Percentiles rank a stretch among this genome's conserved stretches.
Evolutionary conservation across 2,329 filamentous ascomycete genomes (phyloP).

Genomic region (Penicillium sp.): DNA sequence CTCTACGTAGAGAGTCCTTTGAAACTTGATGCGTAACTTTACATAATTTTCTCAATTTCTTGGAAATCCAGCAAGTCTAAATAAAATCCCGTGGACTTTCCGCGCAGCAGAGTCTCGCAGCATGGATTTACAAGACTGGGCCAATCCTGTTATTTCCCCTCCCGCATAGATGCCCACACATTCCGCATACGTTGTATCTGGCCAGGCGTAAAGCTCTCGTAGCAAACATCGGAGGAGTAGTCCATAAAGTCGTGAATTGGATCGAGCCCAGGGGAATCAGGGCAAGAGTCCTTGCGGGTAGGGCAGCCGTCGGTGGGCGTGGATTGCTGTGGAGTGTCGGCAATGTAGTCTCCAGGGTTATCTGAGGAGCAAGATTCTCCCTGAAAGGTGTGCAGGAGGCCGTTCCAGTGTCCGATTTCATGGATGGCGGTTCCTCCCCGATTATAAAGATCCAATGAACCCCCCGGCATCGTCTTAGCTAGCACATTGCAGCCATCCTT

Average conservation of each 20-base stretch:
- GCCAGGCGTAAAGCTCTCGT: conserved; percentile 49
- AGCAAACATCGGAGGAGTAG: conserved; percentile 54
- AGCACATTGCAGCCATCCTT: conserved; percentile 56
- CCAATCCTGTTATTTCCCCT: conserved; percentile 27
- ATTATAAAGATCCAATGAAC: conserved; percentile 48
- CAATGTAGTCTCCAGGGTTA: conserved; percentile 42
- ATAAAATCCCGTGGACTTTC: not conserved
- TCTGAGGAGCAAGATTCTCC: conserved; percentile 33
- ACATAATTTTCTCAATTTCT: not conserved
- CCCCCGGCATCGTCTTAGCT: conserved; percentile 54
- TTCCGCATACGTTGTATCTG: conserved; percentile 51
- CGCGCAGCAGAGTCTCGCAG: not conserved
- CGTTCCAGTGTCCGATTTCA: conserved; percentile 48
- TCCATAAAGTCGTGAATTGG: conserved; percentile 59
- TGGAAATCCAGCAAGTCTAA: not conserved
- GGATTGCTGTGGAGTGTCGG: conserved; percentile 44
- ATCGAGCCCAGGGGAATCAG: conserved; percentile 44
- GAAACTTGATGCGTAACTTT: not conserved
- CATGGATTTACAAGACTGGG: not conserved
- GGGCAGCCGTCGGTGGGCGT: conserved; percentile 60
- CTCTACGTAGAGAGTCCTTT: not conserved
- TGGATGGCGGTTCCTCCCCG: conserved; percentile 45
- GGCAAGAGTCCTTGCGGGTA: conserved; percentile 49
- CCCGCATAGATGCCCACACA: conserved; percentile 47
- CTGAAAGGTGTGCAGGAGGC: conserved; percentile 45